phyloP scores from a whole-genome alignment of 2,329 filamentous ascomycete genomes.

The Paraphoma sp. region DNA sequence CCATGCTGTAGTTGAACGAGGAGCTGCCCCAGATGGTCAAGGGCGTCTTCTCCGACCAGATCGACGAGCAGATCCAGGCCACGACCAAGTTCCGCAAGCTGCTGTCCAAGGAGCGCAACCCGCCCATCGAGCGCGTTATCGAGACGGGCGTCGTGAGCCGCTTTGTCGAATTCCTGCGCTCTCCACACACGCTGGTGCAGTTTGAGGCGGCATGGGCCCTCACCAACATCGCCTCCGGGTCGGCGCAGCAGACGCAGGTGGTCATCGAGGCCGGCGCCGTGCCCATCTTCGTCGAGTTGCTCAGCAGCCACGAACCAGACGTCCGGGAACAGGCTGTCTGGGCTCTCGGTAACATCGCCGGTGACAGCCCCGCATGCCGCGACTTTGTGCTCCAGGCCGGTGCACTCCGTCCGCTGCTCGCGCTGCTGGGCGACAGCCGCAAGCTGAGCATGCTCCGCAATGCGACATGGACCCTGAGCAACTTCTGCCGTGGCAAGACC shows the following conservation, averaged over 20 bases:
- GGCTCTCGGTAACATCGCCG: constrained; percentile 98
- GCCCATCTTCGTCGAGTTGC: constrained; percentile 96
- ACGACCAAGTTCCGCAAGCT: constrained; percentile 99
- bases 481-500: constrained; percentile 99
- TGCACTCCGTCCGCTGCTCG: constrained; percentile 87
- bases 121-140: constrained; percentile 98
- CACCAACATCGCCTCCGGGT: constrained; percentile 98
- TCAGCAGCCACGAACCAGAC: constrained; percentile 95
- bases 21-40: constrained; percentile 98
- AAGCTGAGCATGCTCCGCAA: constrained; percentile 99
- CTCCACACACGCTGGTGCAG: constrained; percentile 96
- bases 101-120: constrained; percentile 97
- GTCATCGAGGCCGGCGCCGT: constrained; percentile 98
- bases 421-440: constrained; percentile 92
- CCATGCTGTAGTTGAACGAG: constrained; percentile 77
- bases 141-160: constrained; percentile 97
- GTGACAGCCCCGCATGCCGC: constrained; percentile 95
- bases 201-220: constrained; percentile 99
- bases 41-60: constrained; percentile 98
- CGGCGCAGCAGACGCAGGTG: constrained; percentile 95
- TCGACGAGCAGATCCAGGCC: constrained; percentile 95
- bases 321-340: constrained; percentile 98
- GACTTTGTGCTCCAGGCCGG: constrained; percentile 94
- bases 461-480: constrained; percentile 98
- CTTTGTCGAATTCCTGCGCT: constrained; percentile 98